Conservation (phyloP, 2,329 filamentous ascomycete species). For the Penicillium sp. region DNA sequence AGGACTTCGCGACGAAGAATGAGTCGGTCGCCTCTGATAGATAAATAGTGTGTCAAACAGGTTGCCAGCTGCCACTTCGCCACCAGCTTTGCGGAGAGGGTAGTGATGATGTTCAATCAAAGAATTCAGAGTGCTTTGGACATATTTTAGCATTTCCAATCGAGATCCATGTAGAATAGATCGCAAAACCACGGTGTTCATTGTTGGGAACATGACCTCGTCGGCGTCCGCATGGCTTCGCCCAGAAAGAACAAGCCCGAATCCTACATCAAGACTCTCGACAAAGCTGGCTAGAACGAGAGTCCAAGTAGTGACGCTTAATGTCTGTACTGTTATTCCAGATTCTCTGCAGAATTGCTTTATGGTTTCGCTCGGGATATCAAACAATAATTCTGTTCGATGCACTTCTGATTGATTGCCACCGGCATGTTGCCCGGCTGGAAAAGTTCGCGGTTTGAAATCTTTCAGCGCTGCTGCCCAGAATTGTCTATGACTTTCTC, state of each 20-base stretch:
- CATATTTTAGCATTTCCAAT: constrained; percentile 62
- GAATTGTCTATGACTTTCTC: constrained; percentile 54
- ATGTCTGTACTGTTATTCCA: constrained; percentile 68
- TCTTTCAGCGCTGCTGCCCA: constrained; percentile 68
- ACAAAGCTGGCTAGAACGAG: constrained; percentile 62
- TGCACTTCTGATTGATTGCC: constrained; percentile 19
- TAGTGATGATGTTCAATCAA: constrained; percentile 72
- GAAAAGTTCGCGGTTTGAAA: constrained; percentile 40
- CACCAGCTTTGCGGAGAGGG: constrained; percentile 67
- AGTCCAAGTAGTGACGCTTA: constrained; percentile 75
- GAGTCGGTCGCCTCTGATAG: constrained; percentile 54
- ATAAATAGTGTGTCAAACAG: constrained; percentile 65
- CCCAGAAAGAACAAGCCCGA: constrained; percentile 79
- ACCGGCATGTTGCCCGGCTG: constrained; percentile 21
- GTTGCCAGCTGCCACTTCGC: constrained; percentile 40
- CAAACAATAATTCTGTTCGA: constrained; percentile 23
- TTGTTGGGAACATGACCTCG: constrained; percentile 74
- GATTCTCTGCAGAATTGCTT: constrained; percentile 61
- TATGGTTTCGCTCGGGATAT: constrained; percentile 40
- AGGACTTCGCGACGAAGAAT: constrained; percentile 22
- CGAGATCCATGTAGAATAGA: constrained; percentile 67
- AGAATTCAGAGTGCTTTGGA: constrained; percentile 65
- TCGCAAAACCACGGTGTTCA: constrained; percentile 82
- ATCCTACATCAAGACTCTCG: constrained; percentile 67
- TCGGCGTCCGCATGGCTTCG: constrained; percentile 69